A percentile compares a stretch with the other conserved stretches of the same genome.
These are phyloP conservation scores for Colletotrichum falcatum DNA, from an alignment of 2,329 filamentous ascomycete genomes.

Conservation along the genomic window DNA sequence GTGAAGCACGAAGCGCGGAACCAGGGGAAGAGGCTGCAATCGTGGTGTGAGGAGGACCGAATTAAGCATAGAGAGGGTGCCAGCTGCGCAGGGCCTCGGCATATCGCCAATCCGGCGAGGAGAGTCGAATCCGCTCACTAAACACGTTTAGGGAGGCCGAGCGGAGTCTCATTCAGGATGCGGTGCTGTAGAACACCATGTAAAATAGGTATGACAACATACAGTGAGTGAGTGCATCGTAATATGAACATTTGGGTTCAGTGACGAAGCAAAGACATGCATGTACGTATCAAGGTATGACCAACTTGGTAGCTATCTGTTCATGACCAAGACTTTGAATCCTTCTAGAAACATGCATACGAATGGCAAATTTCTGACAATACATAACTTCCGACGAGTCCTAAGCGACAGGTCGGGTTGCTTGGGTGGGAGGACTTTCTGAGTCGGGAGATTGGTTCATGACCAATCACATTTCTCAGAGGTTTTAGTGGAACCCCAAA, in stretches of 20 bases:
- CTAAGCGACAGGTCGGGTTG: neutral
- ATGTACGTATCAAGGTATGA: neutral
- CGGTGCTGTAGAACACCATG: conserved; percentile 11
- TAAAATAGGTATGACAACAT: conserved; percentile 4
- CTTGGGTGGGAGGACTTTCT: neutral
- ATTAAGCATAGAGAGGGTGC: neutral
- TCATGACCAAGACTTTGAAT: neutral
- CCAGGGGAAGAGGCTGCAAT: neutral
- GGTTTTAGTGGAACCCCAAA: conserved; percentile 5
- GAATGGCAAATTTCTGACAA: too few species aligned
- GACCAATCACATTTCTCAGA: conserved; percentile 26
- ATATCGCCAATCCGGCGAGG: neutral
- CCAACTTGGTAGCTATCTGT: neutral
- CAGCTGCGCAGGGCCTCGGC: neutral
- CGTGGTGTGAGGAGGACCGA: neutral
- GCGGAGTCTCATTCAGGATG: neutral
- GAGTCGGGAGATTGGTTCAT: neutral
- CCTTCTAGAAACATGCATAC: neutral
- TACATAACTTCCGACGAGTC: neutral
- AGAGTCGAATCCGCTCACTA: neutral
- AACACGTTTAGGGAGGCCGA: neutral
- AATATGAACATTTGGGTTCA: neutral
- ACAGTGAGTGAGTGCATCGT: conserved; percentile 5
- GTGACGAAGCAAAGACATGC: neutral
- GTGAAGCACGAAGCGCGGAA: neutral